Percentiles rank a stretch among this genome's conserved stretches.
Evolutionary conservation across 768 basidiomycete species (phyloP).

Genomic region (Brasilioporus rufonigricans): DNA sequence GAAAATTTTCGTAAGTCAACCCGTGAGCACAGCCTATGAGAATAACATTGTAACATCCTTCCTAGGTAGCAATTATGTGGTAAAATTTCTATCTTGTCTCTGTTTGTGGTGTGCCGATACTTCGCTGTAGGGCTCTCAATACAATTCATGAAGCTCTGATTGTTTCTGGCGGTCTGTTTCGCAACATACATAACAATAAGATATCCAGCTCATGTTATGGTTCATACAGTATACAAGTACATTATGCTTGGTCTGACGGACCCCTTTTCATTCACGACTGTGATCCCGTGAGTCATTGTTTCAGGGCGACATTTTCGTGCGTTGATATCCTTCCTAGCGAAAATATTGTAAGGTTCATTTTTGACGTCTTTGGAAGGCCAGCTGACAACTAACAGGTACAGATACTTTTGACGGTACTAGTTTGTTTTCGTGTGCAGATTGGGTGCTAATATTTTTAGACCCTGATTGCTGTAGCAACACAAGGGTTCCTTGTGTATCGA

Average conservation of each 20-base stretch:
- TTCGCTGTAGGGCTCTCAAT: neutral
- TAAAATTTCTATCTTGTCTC: neutral
- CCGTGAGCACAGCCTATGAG: neutral
- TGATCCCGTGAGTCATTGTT: neutral
- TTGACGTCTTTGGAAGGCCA: too few species aligned
- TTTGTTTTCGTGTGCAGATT: neutral
- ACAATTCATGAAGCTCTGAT: neutral
- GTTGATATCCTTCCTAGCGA: neutral
- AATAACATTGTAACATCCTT: neutral
- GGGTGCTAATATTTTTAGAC: neutral
- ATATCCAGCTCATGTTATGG: neutral
- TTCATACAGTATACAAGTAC: neutral
- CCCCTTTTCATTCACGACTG: neutral
- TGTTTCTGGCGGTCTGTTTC: neutral
- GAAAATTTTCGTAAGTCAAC: neutral
- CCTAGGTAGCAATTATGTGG: neutral
- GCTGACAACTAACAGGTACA: neutral
- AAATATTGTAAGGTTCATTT: neutral
- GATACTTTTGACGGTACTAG: neutral
- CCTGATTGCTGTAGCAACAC: neutral
- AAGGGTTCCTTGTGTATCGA: neutral
- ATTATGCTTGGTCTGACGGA: neutral
- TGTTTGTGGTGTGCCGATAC: neutral
- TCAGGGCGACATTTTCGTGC: too few species aligned
- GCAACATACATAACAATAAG: too few species aligned